Base-by-base conservation (phyloP, 1,139 yeast species). In the Saccharomycopsis hybrid region DNA sequence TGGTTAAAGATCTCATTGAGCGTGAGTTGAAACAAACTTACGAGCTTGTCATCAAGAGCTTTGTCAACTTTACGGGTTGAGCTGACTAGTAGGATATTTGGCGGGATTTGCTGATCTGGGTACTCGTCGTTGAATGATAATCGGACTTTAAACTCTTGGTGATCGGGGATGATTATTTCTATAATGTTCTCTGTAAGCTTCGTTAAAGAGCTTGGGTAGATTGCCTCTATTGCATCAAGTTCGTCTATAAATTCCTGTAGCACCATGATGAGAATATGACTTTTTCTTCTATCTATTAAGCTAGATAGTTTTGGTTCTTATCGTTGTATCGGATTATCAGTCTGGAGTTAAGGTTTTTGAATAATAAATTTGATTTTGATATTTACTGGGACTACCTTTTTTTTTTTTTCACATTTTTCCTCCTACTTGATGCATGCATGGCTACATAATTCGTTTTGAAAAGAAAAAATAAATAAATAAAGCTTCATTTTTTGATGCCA, bases 141-240 rank as follows among this genome's bases (percentile, higher is more conserved):
- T 57, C 84, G 82, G 13, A 87, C 66, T 2, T 67, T 64, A 42
- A 84, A 67, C 43, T 72, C 72, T 54, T 76, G 78, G 59, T 85
- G 79, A 52, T 75, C 80, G 0, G 97, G 96, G 1, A 88, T 69
- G 8, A 62, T 64, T 36, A 89, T 70, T 30, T 73, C 73, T 52
- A 80, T 78, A 8, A 74, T 65, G 3, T 63, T 62, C 2, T 69
- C 68, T 7, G 73, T 67, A 46, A 69, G 69, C 52, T 57, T 72
- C 0, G 46, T 33, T 18, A 47, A 11, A 43, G 74, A 72, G 13
- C 74, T 85, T 1, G 95, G 96, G 60, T 80, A 90, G n/a, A 92
- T 90, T 2, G 96, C 95, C 55, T 86, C 85, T 25, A 90, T 80
- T 9, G 96, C 94, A 47, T 77, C 79, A 29, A 87, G 66, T 61